Evolutionary conservation across 352 stramenopile genomes (phyloP).

Genomic region (Pythium brachiatum): DNA sequence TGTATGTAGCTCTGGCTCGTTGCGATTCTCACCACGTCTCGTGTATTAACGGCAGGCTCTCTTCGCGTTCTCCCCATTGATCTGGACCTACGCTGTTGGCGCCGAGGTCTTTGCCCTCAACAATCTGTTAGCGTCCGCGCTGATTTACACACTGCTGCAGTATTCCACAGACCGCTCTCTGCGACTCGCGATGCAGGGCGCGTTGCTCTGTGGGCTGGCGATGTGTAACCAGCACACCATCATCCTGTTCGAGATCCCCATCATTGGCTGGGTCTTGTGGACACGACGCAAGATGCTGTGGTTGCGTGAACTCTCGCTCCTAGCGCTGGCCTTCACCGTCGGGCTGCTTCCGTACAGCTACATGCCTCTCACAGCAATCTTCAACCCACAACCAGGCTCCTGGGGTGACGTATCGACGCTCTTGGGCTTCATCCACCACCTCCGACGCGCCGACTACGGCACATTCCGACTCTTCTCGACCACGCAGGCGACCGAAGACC

Average conservation of each 20-base stretch:
- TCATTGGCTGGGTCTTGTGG: constrained; percentile 78
- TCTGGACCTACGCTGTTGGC: constrained; percentile 94
- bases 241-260: constrained; percentile 89
- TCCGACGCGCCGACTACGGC: constrained; percentile 92
- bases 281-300: constrained; percentile 33
- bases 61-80: constrained; percentile 91
- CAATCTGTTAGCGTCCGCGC: constrained; percentile 86
- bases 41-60: constrained; percentile 43
- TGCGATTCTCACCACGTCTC: not conserved
- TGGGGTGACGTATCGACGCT: constrained; percentile 92
- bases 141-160: constrained; percentile 67
- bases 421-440: constrained; percentile 88
- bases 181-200: constrained; percentile 45
- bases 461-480: constrained; percentile 92
- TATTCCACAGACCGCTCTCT: constrained; percentile 34
- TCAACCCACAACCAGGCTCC: constrained; percentile 80
- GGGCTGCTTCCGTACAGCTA: constrained; percentile 83
- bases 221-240: constrained; percentile 97
- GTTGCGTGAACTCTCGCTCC: constrained; percentile 35
- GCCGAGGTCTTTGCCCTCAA: constrained; percentile 97
- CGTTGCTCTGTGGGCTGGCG: constrained; percentile 90
- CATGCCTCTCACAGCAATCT: constrained; percentile 71
- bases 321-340: constrained; percentile 60
- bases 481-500: constrained; percentile 51
- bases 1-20: not conserved